phyloP scores from a whole-genome alignment of 2,329 filamentous ascomycete species.

The Fusarium hainanense region DNA sequence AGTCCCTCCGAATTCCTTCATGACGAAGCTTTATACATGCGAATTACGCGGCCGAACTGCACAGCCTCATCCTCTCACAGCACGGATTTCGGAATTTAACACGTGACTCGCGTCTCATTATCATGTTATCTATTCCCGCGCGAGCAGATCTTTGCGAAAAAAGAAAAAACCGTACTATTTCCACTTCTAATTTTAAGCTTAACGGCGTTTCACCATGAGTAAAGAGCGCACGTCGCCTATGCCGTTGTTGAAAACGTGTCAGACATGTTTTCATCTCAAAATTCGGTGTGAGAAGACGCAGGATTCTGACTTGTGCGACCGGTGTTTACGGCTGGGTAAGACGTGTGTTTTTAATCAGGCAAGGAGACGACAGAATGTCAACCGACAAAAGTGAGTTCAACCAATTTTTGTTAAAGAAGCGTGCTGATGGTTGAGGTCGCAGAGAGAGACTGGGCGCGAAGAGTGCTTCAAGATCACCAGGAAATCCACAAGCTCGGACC shows the following conservation, averaged over 20 bases:
- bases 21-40: background rate
- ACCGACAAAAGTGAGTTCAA: conserved; percentile 20
- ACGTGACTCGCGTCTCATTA: background rate
- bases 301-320: conserved; percentile 47
- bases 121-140: background rate
- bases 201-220: conserved; percentile 10
- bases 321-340: conserved; percentile 49
- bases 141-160: background rate
- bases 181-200: background rate
- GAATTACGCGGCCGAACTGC: conserved; percentile 1
- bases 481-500: background rate
- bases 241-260: conserved; percentile 45
- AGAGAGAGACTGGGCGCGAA: background rate
- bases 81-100: background rate
- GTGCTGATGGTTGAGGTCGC: fast-evolving
- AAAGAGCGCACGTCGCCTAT: background rate
- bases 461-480: conserved; percentile 24
- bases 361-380: conserved; percentile 38
- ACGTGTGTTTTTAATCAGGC: conserved; percentile 48
- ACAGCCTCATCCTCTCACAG: conserved; percentile 1
- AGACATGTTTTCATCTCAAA: conserved; percentile 48
- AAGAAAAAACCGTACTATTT: background rate
- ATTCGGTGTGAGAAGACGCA: conserved; percentile 49
- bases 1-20: no score
- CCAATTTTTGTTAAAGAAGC: fast-evolving